Evolutionary conservation across 805 yeast genomes (phyloP).

Genomic region (Middelhovenomyces tepae): DNA sequence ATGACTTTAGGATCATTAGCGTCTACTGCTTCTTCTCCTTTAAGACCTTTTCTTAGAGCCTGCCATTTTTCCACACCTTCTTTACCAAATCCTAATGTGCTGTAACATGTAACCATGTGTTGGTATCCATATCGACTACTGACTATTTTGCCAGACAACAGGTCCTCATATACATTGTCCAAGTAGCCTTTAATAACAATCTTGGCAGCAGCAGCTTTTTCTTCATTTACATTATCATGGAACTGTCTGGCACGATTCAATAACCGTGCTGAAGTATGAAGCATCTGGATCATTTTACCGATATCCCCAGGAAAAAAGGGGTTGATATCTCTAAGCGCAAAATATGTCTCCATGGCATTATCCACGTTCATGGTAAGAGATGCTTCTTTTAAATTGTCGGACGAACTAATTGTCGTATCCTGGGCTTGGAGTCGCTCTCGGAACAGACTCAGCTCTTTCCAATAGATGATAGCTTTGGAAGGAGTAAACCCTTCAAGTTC

Average conservation of each 20-base stretch:
- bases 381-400: no score
- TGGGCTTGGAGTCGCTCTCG: no score
- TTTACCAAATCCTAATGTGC: constrained; percentile 12
- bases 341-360: constrained; percentile 15
- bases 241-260: constrained; percentile 7
- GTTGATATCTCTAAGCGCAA: constrained; percentile 9
- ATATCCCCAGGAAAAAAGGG: constrained; percentile 12
- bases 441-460: no score
- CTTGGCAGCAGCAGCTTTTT: constrained; percentile 8
- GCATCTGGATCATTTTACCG: constrained; percentile 14
- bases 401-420: no score
- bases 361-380: constrained; percentile 14
- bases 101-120: constrained; percentile 17
- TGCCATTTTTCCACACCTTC: constrained; percentile 15
- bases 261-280: constrained; percentile 16
- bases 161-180: constrained; percentile 14
- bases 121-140: constrained; percentile 13
- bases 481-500: no score
- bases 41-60: constrained; percentile 6
- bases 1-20: constrained; percentile 12
- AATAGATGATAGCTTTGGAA: no score
- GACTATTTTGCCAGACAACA: constrained; percentile 10
- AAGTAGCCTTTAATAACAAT: constrained; percentile 8
- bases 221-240: constrained; percentile 7
- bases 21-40: constrained; percentile 2